Evolutionary conservation across 148 eudicot species (phyloP).

Genomic region (Rhododendron ovatum): DNA sequence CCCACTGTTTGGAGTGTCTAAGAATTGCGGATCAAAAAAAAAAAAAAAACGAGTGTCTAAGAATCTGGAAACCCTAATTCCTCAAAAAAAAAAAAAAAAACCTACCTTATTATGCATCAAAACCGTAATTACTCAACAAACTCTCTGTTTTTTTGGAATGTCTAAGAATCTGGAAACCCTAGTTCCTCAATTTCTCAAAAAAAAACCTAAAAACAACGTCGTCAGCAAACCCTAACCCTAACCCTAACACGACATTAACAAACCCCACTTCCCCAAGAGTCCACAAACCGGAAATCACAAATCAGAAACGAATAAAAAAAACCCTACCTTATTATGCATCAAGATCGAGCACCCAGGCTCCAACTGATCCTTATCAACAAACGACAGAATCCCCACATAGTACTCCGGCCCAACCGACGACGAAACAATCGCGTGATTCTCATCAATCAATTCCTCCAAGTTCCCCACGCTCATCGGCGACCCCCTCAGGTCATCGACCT

Average conservation of each 20-base stretch:
- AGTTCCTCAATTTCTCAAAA: background rate
- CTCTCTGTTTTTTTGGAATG: background rate
- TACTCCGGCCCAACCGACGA: slow-evolving; percentile 95
- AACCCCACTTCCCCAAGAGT: no score
- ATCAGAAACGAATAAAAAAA: background rate
- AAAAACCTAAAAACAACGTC: background rate
- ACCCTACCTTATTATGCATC: slow-evolving; percentile 88
- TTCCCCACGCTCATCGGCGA: slow-evolving; percentile 97
- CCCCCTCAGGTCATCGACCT: slow-evolving; percentile 90
- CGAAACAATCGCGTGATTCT: slow-evolving; percentile 95
- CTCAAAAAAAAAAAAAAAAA: background rate
- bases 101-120: background rate
- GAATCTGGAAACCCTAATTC: background rate
- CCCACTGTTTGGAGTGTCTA: no score
- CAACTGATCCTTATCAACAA: slow-evolving; percentile 93
- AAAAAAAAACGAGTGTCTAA: background rate
- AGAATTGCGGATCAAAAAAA: background rate
- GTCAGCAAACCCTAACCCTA: background rate
- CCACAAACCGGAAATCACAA: slow-evolving; percentile 4
- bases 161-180: background rate
- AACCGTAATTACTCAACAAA: no score
- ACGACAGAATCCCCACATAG: slow-evolving; percentile 77
- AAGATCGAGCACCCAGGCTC: slow-evolving; percentile 93
- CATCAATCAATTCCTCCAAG: slow-evolving; percentile 93
- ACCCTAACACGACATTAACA: no score